Evolutionary conservation across 805 yeast genomes (phyloP).

Genomic region (Metschnikowia bowlesiae): DNA sequence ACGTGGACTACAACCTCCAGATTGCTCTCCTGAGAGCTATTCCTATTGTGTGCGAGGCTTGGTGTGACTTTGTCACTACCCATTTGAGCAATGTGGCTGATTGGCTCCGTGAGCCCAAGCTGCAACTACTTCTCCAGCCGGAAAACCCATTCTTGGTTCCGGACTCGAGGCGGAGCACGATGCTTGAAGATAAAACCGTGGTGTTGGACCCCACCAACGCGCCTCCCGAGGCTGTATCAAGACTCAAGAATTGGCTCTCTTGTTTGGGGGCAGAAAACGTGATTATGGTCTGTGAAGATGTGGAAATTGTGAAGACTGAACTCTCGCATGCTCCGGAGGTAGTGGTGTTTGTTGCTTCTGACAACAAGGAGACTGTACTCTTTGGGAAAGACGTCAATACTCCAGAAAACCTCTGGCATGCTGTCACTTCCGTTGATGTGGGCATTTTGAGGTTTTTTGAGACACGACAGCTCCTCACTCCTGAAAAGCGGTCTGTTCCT

Average conservation of each 20-base stretch:
- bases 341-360: neutral
- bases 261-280: conserved; percentile 9
- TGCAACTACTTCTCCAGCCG: conserved; percentile 15
- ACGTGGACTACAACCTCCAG: conserved; percentile 13
- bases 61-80: conserved; percentile 19
- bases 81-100: conserved; percentile 11
- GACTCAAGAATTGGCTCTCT: conserved; percentile 14
- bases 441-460: neutral
- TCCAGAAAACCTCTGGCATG: conserved; percentile 11
- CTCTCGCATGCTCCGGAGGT: neutral
- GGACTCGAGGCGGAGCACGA: conserved; percentile 8
- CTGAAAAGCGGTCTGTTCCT: neutral
- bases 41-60: conserved; percentile 24
- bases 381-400: conserved; percentile 1
- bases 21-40: conserved; percentile 26
- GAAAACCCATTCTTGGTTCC: conserved; percentile 11
- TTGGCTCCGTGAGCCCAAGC: conserved; percentile 22
- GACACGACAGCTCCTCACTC: neutral
- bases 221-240: conserved; percentile 4
- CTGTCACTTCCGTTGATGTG: conserved; percentile 5
- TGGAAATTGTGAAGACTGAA: neutral
- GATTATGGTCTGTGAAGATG: neutral
- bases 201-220: conserved; percentile 3
- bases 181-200: conserved; percentile 16
- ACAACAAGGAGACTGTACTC: neutral